Evolutionary conservation across 257 asterid genomes (phyloP).

Genomic region (Galeopsis tetrahit): DNA sequence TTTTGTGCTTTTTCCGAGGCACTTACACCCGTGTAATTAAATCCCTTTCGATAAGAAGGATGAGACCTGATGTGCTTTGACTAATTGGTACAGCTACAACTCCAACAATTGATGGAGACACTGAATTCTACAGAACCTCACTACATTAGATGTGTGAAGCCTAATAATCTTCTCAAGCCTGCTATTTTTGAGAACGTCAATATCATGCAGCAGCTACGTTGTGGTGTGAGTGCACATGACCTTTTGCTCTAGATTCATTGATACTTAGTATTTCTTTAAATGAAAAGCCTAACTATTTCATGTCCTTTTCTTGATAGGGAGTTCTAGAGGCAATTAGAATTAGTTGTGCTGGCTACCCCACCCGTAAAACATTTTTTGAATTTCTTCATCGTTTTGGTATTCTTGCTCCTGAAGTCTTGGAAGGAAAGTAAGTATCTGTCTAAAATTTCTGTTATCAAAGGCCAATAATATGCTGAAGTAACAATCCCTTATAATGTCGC

Average conservation of each 20-base stretch:
- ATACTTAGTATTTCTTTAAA: slow-evolving; percentile 8
- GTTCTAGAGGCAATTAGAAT: slow-evolving; percentile 96
- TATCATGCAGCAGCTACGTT: slow-evolving; percentile 94
- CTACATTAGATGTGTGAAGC: slow-evolving; percentile 98
- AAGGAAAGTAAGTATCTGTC: slow-evolving; percentile 69
- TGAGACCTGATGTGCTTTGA: slow-evolving; percentile 37
- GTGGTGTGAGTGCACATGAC: slow-evolving; percentile 81
- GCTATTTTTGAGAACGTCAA: slow-evolving; percentile 88
- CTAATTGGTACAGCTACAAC: slow-evolving; percentile 75
- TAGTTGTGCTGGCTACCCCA: slow-evolving; percentile 99
- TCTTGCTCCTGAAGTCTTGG: slow-evolving; percentile 89
- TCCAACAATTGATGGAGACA: slow-evolving; percentile 95
- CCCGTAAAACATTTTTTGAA: slow-evolving; percentile 90
- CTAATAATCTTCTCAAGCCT: slow-evolving; percentile 92
- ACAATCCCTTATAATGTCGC: slow-evolving; percentile 27
- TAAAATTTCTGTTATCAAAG: slow-evolving; percentile 19
- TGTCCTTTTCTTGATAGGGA: slow-evolving; percentile 56
- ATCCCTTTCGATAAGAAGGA: not conserved
- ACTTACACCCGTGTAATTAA: too few species aligned
- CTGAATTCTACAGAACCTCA: slow-evolving; percentile 97
- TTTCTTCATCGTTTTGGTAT: slow-evolving; percentile 85
- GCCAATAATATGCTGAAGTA: slow-evolving; percentile 32
- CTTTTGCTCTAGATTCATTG: slow-evolving; percentile 18
- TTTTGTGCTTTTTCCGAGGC: too few species aligned
- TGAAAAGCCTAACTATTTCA: slow-evolving; percentile 4